These are phyloP conservation scores for Colletotrichum musae DNA, from an alignment of 2,329 filamentous ascomycete genomes.

Conservation along the genomic window DNA sequence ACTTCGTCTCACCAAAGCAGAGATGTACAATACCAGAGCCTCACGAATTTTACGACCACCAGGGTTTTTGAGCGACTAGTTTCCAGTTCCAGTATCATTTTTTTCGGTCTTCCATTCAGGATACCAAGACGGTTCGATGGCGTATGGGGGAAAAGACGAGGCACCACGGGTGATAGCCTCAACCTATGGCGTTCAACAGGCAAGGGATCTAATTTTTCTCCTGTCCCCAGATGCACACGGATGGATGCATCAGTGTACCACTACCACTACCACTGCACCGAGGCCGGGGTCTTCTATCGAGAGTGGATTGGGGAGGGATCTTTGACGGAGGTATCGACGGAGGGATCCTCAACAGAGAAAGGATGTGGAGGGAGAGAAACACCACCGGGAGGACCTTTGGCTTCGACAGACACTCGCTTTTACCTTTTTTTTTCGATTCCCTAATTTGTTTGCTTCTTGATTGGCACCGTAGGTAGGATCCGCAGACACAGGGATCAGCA, in stretches of 20 bases:
- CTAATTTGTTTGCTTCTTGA: constrained; percentile 12
- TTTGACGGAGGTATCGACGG: neutral
- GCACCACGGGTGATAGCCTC: constrained; percentile 18
- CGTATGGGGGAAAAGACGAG: constrained; percentile 26
- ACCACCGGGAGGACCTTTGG: constrained; percentile 26
- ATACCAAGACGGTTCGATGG: constrained; percentile 30
- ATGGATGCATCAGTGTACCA: constrained; percentile 27
- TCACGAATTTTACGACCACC: constrained; percentile 38
- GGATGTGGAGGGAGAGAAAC: neutral
- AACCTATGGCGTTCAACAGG: constrained; percentile 29
- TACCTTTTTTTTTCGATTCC: constrained; percentile 36
- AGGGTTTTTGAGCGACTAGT: constrained; percentile 36
- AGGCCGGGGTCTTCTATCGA: constrained; percentile 5
- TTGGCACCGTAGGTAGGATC: constrained; percentile 30
- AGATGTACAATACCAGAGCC: constrained; percentile 18
- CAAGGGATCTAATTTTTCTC: constrained; percentile 27
- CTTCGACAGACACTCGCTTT: constrained; percentile 35
- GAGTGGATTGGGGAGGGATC: neutral
- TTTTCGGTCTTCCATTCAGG: constrained; percentile 29
- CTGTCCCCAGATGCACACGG: constrained; percentile 17
- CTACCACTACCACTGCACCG: constrained; percentile 16
- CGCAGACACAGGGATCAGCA: neutral
- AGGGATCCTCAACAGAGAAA: neutral
- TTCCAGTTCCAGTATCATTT: constrained; percentile 24
- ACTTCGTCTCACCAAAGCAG: neutral